These are phyloP conservation scores for Olyra latifolia DNA, from an alignment of 176 grass and related monocot species.

Conservation along the genomic window DNA sequence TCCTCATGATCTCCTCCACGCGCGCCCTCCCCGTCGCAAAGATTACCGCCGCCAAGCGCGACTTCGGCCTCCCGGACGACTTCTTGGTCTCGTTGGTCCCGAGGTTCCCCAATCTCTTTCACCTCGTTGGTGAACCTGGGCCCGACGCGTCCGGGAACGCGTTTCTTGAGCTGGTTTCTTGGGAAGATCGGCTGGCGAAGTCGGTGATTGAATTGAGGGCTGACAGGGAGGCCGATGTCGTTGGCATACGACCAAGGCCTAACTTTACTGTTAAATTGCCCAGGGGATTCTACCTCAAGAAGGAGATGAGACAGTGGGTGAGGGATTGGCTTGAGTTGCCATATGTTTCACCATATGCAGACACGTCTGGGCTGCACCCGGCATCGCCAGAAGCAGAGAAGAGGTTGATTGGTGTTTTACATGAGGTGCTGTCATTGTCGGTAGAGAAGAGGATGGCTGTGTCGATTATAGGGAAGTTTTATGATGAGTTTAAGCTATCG, in stretches of 20 bases:
- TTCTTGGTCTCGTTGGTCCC: conserved; percentile 69
- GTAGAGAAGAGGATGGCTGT: conserved; percentile 63
- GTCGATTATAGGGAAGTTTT: conserved; percentile 79
- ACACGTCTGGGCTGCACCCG: conserved; percentile 38
- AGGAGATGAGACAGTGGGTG: conserved; percentile 84
- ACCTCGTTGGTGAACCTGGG: conserved; percentile 47
- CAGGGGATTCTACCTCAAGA: conserved; percentile 80
- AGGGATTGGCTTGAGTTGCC: conserved; percentile 92
- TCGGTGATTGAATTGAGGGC: conserved; percentile 69
- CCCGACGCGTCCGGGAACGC: conserved; percentile 41
- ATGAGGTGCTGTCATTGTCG: conserved; percentile 74
- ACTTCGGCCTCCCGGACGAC: conserved; percentile 85
- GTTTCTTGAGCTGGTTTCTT: conserved; percentile 66
- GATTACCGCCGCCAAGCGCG: conserved; percentile 59
- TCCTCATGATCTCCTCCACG: conserved; percentile 83
- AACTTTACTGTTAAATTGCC: conserved; percentile 73
- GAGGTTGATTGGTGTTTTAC: conserved; percentile 67
- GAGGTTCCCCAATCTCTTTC: conserved; percentile 54
- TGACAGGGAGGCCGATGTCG: conserved; percentile 59
- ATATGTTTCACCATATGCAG: conserved; percentile 65
- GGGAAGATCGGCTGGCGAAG: conserved; percentile 57
- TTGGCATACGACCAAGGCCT: conserved; percentile 62
- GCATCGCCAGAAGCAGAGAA: conserved; percentile 74
- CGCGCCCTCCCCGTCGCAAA: conserved; percentile 61
- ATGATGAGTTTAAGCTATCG: conserved; percentile 59